Percentiles rank a stretch among this genome's conserved stretches.
Evolutionary conservation across 352 stramenopile species (phyloP).

Genomic region (Globisporangium yorkense): DNA sequence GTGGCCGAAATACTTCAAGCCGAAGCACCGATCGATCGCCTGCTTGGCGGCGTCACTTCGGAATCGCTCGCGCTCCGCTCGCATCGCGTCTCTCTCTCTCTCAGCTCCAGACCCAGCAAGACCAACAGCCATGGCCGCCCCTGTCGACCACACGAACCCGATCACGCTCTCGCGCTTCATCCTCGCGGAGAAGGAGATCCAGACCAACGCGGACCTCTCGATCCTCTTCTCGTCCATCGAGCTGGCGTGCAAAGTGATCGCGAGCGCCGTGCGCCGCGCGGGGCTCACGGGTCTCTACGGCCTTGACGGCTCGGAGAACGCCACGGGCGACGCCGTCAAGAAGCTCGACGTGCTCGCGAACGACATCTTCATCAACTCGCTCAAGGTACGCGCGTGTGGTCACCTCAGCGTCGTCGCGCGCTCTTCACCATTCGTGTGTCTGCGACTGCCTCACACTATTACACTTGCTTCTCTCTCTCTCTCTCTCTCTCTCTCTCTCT

Average conservation of each 20-base stretch:
- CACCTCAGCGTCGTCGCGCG: not conserved
- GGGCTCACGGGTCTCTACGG: constrained; percentile 90
- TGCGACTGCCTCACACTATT: not conserved
- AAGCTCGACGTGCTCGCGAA: constrained; percentile 99
- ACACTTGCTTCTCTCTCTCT: not conserved
- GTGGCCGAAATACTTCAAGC: not conserved
- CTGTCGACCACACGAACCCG: constrained; percentile 76
- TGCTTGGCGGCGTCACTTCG: constrained; percentile 4
- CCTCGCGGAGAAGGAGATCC: constrained; percentile 88
- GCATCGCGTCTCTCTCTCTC: not conserved
- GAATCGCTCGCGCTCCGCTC: constrained; percentile 17
- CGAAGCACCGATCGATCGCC: too few relatives aligned
- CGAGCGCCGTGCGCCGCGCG: constrained; percentile 94
- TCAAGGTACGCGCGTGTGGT: constrained; percentile 41
- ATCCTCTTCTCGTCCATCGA: constrained; percentile 96
- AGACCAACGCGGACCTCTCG: constrained; percentile 90
- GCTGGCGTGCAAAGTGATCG: constrained; percentile 96
- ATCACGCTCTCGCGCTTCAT: constrained; percentile 95
- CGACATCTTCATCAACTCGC: constrained; percentile 97
- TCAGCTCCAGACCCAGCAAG: not conserved
- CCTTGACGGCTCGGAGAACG: constrained; percentile 96
- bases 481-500: too few relatives aligned
- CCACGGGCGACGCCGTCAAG: constrained; percentile 97
- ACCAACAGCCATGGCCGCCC: constrained; percentile 25
- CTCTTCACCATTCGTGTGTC: not conserved